phyloP scores from a whole-genome alignment of 768 basidiomycete genomes.

The Pisolithus sp. region DNA sequence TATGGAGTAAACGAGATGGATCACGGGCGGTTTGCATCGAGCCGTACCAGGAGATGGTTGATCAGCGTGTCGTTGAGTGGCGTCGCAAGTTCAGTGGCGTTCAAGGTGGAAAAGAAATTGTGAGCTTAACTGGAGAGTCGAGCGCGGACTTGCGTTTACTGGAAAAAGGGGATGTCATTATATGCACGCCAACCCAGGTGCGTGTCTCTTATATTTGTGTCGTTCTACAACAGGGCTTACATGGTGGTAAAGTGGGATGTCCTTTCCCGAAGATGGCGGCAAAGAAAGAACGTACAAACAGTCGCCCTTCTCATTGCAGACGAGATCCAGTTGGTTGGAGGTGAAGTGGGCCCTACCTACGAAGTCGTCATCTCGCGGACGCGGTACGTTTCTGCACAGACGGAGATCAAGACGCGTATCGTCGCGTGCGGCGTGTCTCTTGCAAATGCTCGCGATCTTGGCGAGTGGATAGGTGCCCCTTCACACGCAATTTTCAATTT shows the following conservation, averaged over 20 bases:
- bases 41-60: conserved; percentile 97
- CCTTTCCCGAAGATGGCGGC: conserved; percentile 90
- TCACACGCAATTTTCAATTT: conserved; percentile 98
- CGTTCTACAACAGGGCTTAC: not conserved
- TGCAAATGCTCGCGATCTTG: conserved; percentile 91
- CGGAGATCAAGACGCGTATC: conserved; percentile 86
- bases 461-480: conserved; percentile 96
- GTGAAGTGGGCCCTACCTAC: conserved; percentile 93
- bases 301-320: conserved; percentile 92
- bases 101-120: conserved; percentile 91
- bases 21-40: conserved; percentile 90
- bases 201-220: conserved; percentile 17
- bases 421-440: conserved; percentile 94
- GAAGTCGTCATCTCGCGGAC: conserved; percentile 95
- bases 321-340: conserved; percentile 91
- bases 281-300: conserved; percentile 92
- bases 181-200: conserved; percentile 90
- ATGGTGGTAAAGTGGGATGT: conserved; percentile 75
- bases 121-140: conserved; percentile 90
- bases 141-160: conserved; percentile 85
- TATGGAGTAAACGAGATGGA: conserved; percentile 86
- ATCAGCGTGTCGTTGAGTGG: conserved; percentile 87
- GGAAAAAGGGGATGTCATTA: conserved; percentile 87
- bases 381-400: conserved; percentile 93
- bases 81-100: conserved; percentile 70